A percentile compares a stretch with the other conserved stretches of the same genome.
These are phyloP conservation scores for Lasiosphaeria miniovina DNA, from an alignment of 495 filamentous ascomycete species.

Conservation along the genomic window DNA sequence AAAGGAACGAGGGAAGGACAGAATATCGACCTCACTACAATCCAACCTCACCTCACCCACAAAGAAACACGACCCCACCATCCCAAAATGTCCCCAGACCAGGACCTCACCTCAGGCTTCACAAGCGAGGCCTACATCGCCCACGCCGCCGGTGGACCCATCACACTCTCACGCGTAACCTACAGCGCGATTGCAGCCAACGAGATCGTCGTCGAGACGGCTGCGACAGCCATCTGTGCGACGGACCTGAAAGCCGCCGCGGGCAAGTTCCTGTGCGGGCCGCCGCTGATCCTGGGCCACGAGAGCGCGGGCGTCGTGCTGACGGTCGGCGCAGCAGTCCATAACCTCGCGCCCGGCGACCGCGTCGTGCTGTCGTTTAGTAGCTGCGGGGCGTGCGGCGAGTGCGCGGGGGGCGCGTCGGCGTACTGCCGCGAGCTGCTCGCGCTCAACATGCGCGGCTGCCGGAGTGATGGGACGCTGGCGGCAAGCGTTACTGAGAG, in stretches of 20 bases:
- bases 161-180: conserved; percentile 10
- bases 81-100: neutral
- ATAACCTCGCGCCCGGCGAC: conserved; percentile 9
- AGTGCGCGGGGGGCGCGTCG: conserved; percentile 11
- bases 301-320: conserved; percentile 14
- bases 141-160: conserved; percentile 1
- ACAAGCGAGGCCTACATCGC: conserved; percentile 11
- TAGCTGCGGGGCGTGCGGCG: conserved; percentile 5
- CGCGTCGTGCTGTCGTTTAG: conserved; percentile 16
- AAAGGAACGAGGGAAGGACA: too few relatives aligned
- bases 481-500: neutral
- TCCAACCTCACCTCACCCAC: too few relatives aligned
- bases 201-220: conserved; percentile 9
- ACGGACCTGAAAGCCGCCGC: conserved; percentile 18
- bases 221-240: conserved; percentile 15
- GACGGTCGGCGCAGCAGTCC: neutral
- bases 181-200: conserved; percentile 12
- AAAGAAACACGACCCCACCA: too few relatives aligned
- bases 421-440: conserved; percentile 9
- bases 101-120: neutral
- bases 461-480: neutral
- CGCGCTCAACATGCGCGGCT: conserved; percentile 8
- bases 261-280: conserved; percentile 11
- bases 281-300: conserved; percentile 19
- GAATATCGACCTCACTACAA: too few relatives aligned